Base-by-base conservation (phyloP, 345 rosid species). In the Pistacia integerrima region DNA sequence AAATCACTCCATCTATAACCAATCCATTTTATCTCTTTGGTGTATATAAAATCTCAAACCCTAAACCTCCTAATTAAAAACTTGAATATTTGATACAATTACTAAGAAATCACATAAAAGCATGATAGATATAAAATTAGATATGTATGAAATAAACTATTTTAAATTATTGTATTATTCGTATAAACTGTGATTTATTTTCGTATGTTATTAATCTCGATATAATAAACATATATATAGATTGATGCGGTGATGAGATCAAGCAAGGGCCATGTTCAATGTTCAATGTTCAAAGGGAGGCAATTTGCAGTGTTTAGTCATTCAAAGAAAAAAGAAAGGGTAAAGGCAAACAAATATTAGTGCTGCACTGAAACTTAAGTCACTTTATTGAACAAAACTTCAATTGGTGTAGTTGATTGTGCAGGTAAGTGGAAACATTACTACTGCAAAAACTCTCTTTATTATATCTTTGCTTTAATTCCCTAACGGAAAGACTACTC, bases 261-360 rank as follows among this genome's bases (percentile, higher is more conserved):
- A 59, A 58, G 25, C 44, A 30, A 52, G 75, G 75, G 44, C 75
- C 66, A 8, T 13, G 35, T 58, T 25, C 46, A 41, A 41, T 13
- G 35, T 58, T 25, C 46, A 41, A 41, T 41, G 46, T 41, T 41
- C 46, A 41, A 72, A 46, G 67, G 57, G 18, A 36, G 66, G 64
- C 35, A 77, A 74, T 30, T 78, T 70, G 73, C 74, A 70, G 79
- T 61, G 74, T 58, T 51, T 69, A 69, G 73, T 66, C 79, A 66
- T 64, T 81, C 77, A 12, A 55, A 63, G 51, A 63, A 77, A 81
- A 81, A 57, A 7, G 73, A 81, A 81, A 57, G 1, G 46, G 78
- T 11, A 18, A 76, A 75, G 55, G 63, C 11, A 35, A 69, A 38
- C 38, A 44, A 16, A 68, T 52, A 38, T 52, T 17, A 77, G 49